Conservation (phyloP, 2,329 filamentous ascomycete species). For the Epichloe coenophiala region DNA sequence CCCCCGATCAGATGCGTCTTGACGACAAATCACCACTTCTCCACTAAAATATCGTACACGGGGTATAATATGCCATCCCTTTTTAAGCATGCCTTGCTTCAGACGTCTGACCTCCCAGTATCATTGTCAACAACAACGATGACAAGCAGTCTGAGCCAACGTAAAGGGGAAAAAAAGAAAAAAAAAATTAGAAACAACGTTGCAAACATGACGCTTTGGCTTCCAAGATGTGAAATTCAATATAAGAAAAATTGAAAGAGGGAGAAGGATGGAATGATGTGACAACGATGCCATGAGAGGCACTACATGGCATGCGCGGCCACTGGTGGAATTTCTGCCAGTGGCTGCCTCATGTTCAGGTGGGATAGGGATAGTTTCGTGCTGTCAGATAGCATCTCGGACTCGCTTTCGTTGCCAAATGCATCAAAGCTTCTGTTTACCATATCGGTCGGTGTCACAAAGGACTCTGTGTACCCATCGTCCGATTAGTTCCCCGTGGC, state of each 20-base stretch:
- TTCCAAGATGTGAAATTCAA: background rate
- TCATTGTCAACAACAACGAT: background rate
- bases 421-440: conserved; percentile 27
- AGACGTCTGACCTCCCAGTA: background rate
- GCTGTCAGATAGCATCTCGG: conserved; percentile 37
- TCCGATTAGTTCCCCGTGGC: conserved; percentile 25
- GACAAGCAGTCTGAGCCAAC: background rate
- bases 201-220: background rate
- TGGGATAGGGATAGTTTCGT: conserved; percentile 52
- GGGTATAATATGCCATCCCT: conserved; percentile 1
- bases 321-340: conserved; percentile 11
- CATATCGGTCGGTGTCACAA: conserved; percentile 36
- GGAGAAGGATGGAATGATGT: background rate
- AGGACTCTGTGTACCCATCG: conserved; percentile 33
- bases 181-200: background rate
- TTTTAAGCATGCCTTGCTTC: background rate
- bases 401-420: conserved; percentile 27
- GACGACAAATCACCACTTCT: background rate
- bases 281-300: too few species aligned
- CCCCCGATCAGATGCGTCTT: too few species aligned
- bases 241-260: background rate
- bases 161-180: background rate
- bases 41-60: background rate
- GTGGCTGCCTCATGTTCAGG: conserved; percentile 31
- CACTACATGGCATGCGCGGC: conserved; percentile 13